Base-by-base conservation (phyloP, 2,329 filamentous ascomycete genomes). In the Colletotrichum sp. region DNA sequence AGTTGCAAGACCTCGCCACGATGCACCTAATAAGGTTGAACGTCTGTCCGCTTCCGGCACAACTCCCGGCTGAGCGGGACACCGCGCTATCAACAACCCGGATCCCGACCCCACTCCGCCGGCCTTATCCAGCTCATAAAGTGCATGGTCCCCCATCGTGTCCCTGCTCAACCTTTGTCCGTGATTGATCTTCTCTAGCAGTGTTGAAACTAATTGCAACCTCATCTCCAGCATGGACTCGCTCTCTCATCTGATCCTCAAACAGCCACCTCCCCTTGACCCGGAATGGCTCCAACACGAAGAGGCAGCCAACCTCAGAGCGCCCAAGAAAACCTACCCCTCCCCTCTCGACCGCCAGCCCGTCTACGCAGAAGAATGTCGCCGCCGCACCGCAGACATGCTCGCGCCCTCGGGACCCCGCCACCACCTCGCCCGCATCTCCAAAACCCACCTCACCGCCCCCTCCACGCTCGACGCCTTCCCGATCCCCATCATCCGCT, bases 221-320 rank as follows among this genome's bases (percentile, higher is more conserved):
- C 21, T 24, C 21, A 51, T 18, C 18, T 15, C 24, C 13, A 13
- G 3, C 12, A 75, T 74, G 74, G 58, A 47, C 43, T 34, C 31
- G 9, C 27, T 75, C 24, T 21, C 38, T 12, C 33, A 66, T 27
- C 57, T 75, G 33, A 54, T 75, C 13, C 65, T 76, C 43, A 29
- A 31, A 6, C 33, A 65, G 36, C 61, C 68, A 5, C 86, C 86
- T 9, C 81, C 82, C 5, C 76, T 86, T 9, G 80, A 87, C 74
- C 80, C 82, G 21, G 81, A 78, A 57, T 88, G 86, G 85, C 71
- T 85, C 11, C 78, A 79, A 29, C 81, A 83, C 76, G 85, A 87
- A 75, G 72, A 81, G 33, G 70, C 76, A 80, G 15, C 74, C 16
- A 78, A 79, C 59, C 76, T 83, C 29, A 77, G 77, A 6, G 70